A percentile compares a stretch with the other conserved stretches of the same genome.
Conservation (phyloP, 108 stramenopile species). For the Conticribra guillardii region DNA sequence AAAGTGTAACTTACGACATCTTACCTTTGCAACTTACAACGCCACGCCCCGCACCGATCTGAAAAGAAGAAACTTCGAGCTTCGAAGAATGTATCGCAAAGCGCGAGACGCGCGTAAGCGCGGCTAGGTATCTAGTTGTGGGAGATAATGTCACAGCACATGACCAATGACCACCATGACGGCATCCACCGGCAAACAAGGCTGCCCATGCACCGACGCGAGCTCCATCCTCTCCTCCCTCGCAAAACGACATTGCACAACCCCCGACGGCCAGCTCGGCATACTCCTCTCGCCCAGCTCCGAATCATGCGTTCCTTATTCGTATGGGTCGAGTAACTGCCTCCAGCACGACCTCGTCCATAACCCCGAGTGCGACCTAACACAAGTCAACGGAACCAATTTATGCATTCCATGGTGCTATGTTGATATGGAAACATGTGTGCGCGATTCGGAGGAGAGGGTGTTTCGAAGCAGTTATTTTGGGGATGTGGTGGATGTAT, state of each 20-base stretch:
- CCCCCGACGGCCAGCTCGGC: slow-evolving; percentile 4
- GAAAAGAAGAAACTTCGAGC: no score
- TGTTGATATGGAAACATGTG: slow-evolving; percentile 18
- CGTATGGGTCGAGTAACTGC: slow-evolving; percentile 19
- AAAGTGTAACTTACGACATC: no score
- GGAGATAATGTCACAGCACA: neutral
- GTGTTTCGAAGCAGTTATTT: slow-evolving; percentile 12
- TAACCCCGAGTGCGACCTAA: slow-evolving; percentile 7
- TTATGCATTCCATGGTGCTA: slow-evolving; percentile 28
- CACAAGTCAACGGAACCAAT: slow-evolving; percentile 3
- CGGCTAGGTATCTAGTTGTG: neutral
- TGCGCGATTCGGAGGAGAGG: slow-evolving; percentile 9
- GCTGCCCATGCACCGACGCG: no score
- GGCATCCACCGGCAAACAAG: slow-evolving; percentile 17
- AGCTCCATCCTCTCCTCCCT: slow-evolving; percentile 27
- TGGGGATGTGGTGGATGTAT: slow-evolving; percentile 4
- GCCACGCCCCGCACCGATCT: no score
- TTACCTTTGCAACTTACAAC: no score
- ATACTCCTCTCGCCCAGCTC: slow-evolving; percentile 10
- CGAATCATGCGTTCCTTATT: slow-evolving; percentile 20
- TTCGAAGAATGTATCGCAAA: no score
- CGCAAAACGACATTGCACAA: slow-evolving; percentile 4
- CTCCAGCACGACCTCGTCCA: slow-evolving; percentile 31
- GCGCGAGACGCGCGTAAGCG: no score
- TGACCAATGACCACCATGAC: neutral